Conservation (phyloP, 129 eudicot species). For the Centella asiatica region DNA sequence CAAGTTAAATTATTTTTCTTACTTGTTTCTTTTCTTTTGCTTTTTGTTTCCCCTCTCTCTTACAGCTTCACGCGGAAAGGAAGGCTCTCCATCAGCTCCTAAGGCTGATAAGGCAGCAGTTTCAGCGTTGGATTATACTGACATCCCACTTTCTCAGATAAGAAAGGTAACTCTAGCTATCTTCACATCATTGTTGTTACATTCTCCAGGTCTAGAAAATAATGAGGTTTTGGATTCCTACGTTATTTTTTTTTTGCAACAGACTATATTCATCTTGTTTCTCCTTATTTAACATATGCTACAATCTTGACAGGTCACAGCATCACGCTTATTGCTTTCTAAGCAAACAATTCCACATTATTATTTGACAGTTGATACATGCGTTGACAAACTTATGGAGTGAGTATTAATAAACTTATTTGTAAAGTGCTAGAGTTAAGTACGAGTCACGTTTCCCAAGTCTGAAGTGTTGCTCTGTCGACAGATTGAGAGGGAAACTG, state of each 20-base stretch:
- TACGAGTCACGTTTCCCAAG: constrained; percentile 6
- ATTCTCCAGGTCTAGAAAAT: background rate
- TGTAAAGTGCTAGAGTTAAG: background rate
- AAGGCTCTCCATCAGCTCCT: constrained; percentile 40
- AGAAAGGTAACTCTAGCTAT: constrained; percentile 55
- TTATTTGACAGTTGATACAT: constrained; percentile 89
- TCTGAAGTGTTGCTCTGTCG: constrained; percentile 8
- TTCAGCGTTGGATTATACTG: constrained; percentile 55
- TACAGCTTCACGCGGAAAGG: constrained; percentile 77
- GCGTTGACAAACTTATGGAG: constrained; percentile 94
- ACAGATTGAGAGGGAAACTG: constrained; percentile 66
- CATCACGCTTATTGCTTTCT: constrained; percentile 75
- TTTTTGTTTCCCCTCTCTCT: constrained; percentile 6
- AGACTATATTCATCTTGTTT: background rate
- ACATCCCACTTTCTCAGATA: constrained; percentile 81
- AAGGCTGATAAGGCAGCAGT: constrained; percentile 39
- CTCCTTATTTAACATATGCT: constrained; percentile 5
- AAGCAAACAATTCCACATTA: constrained; percentile 98
- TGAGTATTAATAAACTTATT: constrained; percentile 29
- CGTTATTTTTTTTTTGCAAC: background rate
- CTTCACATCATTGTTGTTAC: background rate
- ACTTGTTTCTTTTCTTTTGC: constrained; percentile 5
- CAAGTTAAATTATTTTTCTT: too few species aligned
- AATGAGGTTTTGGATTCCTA: background rate
- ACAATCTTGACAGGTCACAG: constrained; percentile 64